These are phyloP conservation scores for Spizellomyces punctatus DNA, from an alignment of 192 early-diverging fungal species.

Conservation along the genomic window DNA sequence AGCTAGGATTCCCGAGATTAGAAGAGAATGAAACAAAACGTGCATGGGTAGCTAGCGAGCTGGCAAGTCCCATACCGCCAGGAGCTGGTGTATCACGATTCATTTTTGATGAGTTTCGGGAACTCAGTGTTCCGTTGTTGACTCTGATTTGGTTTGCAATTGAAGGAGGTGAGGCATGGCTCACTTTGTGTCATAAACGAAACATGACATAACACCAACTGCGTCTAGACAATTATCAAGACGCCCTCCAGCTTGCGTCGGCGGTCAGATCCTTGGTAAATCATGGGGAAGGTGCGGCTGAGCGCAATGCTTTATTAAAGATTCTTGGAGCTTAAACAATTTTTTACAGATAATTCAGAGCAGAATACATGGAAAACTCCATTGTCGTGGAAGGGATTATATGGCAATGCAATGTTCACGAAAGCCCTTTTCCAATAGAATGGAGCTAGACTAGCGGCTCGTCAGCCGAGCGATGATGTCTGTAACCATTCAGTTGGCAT, in stretches of 20 bases:
- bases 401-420: conserved; percentile 12
- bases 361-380: conserved; percentile 15
- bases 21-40: not conserved
- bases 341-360: no score
- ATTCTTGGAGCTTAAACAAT: not conserved
- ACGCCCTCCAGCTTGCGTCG: conserved; percentile 3
- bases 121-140: conserved; percentile 4
- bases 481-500: no score
- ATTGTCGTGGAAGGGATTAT: conserved; percentile 12
- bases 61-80: conserved; percentile 3
- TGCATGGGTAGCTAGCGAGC: not conserved
- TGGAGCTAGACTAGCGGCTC: no score
- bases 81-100: conserved; percentile 24
- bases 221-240: not conserved
- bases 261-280: not conserved
- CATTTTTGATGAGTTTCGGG: conserved; percentile 7
- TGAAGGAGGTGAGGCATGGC: conserved; percentile 20
- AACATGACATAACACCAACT: no score
- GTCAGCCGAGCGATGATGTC: no score
- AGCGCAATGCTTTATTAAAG: not conserved
- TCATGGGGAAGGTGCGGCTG: not conserved
- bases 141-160: conserved; percentile 14
- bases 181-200: no score
- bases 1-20: not conserved
- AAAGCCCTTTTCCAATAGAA: conserved; percentile 20